phyloP scores from a whole-genome alignment of 345 rosid species.

The Eucalyptus regnans region DNA sequence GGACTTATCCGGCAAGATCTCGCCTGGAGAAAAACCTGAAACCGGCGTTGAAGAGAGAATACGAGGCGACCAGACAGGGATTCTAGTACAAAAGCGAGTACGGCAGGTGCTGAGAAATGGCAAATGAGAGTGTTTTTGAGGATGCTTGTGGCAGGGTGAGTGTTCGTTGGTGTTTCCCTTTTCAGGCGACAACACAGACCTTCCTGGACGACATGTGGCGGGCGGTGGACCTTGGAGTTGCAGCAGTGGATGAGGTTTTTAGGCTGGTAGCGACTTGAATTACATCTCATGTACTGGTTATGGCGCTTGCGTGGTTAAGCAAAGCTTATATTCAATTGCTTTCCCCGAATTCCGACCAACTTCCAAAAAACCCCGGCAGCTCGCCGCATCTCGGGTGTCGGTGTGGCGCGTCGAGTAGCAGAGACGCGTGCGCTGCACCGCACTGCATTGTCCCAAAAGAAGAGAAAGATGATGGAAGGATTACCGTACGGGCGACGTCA shows the following conservation, averaged over 20 bases:
- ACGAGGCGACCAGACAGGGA: neutral
- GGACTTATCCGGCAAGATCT: neutral
- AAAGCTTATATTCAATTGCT: neutral
- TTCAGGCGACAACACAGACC: neutral
- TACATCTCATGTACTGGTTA: neutral
- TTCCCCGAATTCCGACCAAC: neutral
- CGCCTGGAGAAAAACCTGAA: neutral
- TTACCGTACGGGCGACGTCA: fast-evolving
- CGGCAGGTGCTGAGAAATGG: neutral
- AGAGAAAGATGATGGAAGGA: neutral
- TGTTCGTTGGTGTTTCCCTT: neutral
- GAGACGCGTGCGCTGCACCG: fast-evolving
- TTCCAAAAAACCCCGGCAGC: neutral
- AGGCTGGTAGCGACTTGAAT: neutral
- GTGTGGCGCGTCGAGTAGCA: neutral
- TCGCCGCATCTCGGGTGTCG: neutral
- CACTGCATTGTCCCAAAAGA: neutral
- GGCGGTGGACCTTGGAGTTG: neutral
- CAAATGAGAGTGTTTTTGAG: neutral
- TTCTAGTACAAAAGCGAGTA: neutral
- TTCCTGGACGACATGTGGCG: neutral
- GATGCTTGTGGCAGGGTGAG: neutral
- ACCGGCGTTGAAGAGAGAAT: neutral
- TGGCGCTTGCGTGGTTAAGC: neutral
- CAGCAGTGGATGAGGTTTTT: neutral